Conservation (phyloP, 805 yeast genomes). For the Candida argentea region DNA sequence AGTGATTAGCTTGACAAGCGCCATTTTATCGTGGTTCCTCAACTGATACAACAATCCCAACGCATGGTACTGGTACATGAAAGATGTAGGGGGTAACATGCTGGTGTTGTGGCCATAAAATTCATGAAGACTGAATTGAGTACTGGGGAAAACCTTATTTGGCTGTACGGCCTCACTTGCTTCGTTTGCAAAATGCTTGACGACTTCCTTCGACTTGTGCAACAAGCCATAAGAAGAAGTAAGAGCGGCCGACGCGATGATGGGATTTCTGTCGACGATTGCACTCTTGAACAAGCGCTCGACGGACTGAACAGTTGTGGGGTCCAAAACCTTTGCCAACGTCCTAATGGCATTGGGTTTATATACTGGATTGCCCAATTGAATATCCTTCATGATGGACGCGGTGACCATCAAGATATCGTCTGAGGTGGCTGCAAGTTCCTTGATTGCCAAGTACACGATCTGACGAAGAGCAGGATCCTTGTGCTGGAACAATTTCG, state of each 20-base stretch:
- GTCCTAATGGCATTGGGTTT: conserved; percentile 95
- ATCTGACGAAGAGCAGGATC: conserved; percentile 82
- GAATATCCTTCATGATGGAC: conserved; percentile 96
- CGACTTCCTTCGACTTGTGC: conserved; percentile 85
- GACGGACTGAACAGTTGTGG: conserved; percentile 81
- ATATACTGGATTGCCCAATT: conserved; percentile 73
- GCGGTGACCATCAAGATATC: conserved; percentile 97
- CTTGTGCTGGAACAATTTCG: conserved; percentile 89
- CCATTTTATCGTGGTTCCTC: conserved; percentile 89
- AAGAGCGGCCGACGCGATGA: conserved; percentile 87
- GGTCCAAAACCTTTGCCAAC: conserved; percentile 80
- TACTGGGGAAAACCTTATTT: conserved; percentile 41
- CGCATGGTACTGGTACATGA: conserved; percentile 92
- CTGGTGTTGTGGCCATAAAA: conserved; percentile 43
- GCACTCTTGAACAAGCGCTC: conserved; percentile 90
- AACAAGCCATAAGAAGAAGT: conserved; percentile 83
- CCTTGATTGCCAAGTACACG: conserved; percentile 91
- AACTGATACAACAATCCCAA: conserved; percentile 81
- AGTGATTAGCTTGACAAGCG: conserved; percentile 80
- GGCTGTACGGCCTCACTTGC: conserved; percentile 81
- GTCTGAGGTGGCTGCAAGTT: conserved; percentile 71
- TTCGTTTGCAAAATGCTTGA: conserved; percentile 89
- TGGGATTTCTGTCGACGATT: conserved; percentile 82
- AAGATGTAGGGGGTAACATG: conserved; percentile 55
- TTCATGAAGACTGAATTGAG: conserved; percentile 43